phyloP scores from a whole-genome alignment of 2,329 filamentous ascomycete species.

The Sphaerulina vaccinii region DNA sequence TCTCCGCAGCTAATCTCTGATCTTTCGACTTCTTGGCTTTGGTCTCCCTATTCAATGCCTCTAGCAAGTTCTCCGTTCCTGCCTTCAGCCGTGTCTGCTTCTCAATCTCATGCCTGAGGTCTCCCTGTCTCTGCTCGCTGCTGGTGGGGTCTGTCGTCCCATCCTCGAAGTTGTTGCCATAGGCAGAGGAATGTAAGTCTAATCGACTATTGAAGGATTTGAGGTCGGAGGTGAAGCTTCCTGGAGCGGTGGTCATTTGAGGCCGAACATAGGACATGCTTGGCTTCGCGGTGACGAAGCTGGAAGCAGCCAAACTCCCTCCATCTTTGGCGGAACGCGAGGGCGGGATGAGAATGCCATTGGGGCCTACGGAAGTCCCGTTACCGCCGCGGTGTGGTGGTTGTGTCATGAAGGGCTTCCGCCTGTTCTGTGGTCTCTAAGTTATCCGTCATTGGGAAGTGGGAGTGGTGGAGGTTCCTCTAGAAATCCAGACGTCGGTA shows the following conservation, averaged over 20 bases:
- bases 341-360: constrained; percentile 43
- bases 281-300: constrained; percentile 55
- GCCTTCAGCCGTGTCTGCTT: constrained; percentile 98
- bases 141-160: constrained; percentile 57
- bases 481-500: constrained; percentile 23
- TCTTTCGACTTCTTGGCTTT: constrained; percentile 92
- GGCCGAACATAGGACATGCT: constrained; percentile 67
- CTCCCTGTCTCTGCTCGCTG: constrained; percentile 71
- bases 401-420: constrained; percentile 27
- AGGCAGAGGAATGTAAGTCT: constrained; percentile 57
- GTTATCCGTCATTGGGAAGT: constrained; percentile 26
- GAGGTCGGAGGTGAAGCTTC: constrained; percentile 87
- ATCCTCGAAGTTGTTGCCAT: constrained; percentile 58
- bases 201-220: constrained; percentile 69
- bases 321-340: constrained; percentile 50
- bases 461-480: constrained; percentile 18
- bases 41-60: constrained; percentile 89
- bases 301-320: constrained; percentile 54
- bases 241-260: constrained; percentile 45
- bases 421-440: background rate
- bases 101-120: constrained; percentile 79
- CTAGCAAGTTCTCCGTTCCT: constrained; percentile 95
- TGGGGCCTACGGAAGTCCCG: constrained; percentile 33
- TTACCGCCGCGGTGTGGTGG: constrained; percentile 33
- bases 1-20: constrained; percentile 59